Base-by-base conservation (phyloP, 78 protist genomes). In the Isochrysis galbana region DNA sequence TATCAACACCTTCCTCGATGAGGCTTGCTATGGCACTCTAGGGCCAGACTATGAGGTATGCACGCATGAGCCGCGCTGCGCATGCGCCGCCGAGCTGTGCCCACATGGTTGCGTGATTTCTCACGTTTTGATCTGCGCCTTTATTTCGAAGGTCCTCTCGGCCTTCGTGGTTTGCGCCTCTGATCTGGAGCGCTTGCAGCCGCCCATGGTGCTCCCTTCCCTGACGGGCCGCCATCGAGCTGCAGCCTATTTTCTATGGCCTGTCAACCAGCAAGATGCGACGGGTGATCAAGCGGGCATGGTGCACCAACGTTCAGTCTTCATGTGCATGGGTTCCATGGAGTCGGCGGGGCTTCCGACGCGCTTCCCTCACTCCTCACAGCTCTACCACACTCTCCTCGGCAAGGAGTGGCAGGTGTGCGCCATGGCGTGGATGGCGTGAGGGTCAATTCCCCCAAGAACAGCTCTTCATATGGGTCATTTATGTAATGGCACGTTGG, bases 191-290 rank as follows among this genome's bases (percentile, higher is more conserved):
- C 2, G 3, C 45, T 17, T 90, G 47, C 14, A 10, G 32, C 42
- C 84, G 44, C 48, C 54, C 45, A 55, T 46, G 21, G 22, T 90
- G 72, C 11, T 36, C 23, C 39, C 29, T 10, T 7, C 26, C 51
- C 21, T 90, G 92, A 0, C 1, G 44, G 92, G 92, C 32, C n/a
- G 42, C n/a, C 80, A 77, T n/a, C n/a, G 5, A 54, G 61, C 41
- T 3, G 92, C 80, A 19, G 10, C 25, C 51, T 90, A 90, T 84
- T 90, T 54, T 84, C 84, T 90, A n/a, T 90, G 92, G 92, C 92
- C 92, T 25, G 54, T 39, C n/a, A 17, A 17, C 34, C 5, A 2
- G 92, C 25, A 29, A 77, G 92, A 90, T 54, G 45, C 29, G 61
- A 46, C 82, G 67, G 48, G 10, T 32, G 92, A 36, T 2, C 92